Evolutionary conservation across 495 filamentous ascomycete species (phyloP).

Genomic region (Sphaerosporella brunnea): DNA sequence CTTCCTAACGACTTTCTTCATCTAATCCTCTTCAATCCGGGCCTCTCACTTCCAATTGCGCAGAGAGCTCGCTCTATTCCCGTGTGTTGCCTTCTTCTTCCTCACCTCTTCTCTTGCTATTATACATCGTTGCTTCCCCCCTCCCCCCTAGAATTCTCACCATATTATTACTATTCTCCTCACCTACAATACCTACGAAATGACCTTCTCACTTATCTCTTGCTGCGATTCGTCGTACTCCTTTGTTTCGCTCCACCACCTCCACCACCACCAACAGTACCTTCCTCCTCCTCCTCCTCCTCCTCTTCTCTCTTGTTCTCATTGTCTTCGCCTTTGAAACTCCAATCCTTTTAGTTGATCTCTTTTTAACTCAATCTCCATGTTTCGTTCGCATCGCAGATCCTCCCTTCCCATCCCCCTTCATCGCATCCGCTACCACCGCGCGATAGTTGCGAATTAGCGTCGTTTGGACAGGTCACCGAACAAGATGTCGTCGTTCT

Average conservation of each 20-base stretch:
- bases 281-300: slow-evolving; percentile 18
- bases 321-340: slow-evolving; percentile 24
- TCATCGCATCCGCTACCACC: neutral
- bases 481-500: no score
- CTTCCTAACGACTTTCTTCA: no score
- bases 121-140: neutral
- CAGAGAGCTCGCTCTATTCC: slow-evolving; percentile 12
- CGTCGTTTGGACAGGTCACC: neutral
- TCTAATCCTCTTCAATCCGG: no score
- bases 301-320: slow-evolving; percentile 20
- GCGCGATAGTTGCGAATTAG: neutral
- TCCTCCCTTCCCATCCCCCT: slow-evolving; percentile 5
- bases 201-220: slow-evolving; percentile 19
- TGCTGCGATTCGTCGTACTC: slow-evolving; percentile 12
- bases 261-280: no score
- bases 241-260: no score
- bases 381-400: slow-evolving; percentile 23
- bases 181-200: slow-evolving; percentile 19
- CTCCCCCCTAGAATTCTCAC: neutral
- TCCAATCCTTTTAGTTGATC: slow-evolving; percentile 19
- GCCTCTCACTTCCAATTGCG: no score
- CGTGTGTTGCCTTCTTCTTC: slow-evolving; percentile 30
- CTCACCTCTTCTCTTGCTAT: slow-evolving; percentile 19
- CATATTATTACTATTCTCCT: neutral
- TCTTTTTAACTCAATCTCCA: slow-evolving; percentile 26